phyloP scores from a whole-genome alignment of 331 rosid genomes.

The Dryas integrifolia region DNA sequence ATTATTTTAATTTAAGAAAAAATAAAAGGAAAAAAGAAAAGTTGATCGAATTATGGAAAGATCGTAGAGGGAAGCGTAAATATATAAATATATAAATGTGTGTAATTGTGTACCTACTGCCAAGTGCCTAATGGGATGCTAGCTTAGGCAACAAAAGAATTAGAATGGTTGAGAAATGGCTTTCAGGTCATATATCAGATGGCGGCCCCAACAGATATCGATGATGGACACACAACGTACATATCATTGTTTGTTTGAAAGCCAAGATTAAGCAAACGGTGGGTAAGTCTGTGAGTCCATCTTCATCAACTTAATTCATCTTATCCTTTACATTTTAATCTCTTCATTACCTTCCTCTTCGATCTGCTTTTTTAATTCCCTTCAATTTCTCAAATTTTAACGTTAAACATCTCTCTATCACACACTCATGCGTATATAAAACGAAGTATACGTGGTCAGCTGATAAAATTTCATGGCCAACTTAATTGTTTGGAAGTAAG shows the following conservation, averaged over 20 bases:
- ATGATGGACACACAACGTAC: conserved; percentile 2
- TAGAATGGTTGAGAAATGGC: conserved; percentile 64
- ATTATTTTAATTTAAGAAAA: no score
- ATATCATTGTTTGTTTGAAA: conserved; percentile 45
- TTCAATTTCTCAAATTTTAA: no score
- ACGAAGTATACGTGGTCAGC: not conserved
- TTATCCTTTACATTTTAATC: not conserved
- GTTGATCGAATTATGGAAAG: no score
- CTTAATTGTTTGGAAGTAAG: not conserved
- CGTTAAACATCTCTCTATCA: not conserved
- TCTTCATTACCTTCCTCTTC: not conserved
- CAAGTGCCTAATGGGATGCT: not conserved
- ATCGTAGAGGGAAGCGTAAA: not conserved
- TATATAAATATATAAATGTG: not conserved
- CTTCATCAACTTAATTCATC: not conserved
- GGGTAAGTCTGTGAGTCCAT: conserved; percentile 32
- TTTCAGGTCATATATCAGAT: conserved; percentile 50
- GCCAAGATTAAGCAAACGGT: conserved; percentile 44
- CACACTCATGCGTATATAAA: not conserved
- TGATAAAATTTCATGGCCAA: not conserved
- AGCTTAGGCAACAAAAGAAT: conserved; percentile 40
- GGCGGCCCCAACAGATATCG: conserved; percentile 25
- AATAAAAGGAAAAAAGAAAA: no score
- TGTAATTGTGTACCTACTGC: not conserved
- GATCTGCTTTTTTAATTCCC: not conserved